Base-by-base conservation (phyloP, 495 filamentous ascomycete genomes). In the Aspergillus steynii region DNA sequence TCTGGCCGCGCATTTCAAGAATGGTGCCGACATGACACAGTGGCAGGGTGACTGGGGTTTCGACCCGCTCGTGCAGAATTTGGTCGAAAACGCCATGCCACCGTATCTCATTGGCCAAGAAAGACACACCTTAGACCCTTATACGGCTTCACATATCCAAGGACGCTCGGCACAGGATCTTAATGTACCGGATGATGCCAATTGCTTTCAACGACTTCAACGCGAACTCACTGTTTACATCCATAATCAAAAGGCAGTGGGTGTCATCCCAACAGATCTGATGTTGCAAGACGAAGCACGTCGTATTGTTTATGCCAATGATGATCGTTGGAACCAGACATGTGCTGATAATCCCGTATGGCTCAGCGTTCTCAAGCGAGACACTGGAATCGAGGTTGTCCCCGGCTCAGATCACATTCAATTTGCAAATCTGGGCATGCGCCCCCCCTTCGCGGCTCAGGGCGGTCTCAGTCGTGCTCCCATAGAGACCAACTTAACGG, bases 11-110 rank as follows among this genome's bases (percentile, higher is more conserved):
- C 88, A 92, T 72, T 92, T 90, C 78, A 89, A 88, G 71, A 84
- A 83, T 29, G 88, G 88, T 64, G 83, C 83, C 56, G 82, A 79
- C 70, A 92, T 92, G 88, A 82, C 80, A 47, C 85, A 90, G 71
- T 92, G 89, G 89, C 86, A 87, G 76, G 88, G 89, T 65, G 88
- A 89, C 70, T 91, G 89, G 88, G 89, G 89, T 75, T 91, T 92
- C 59, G 89, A 92, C 55, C 80, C 79, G 5, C 79, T 81, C 42
- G 84, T 92, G 55, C 79, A 87, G 61, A 80, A 84, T 65, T 79
- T 89, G 67, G 85, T 91, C 60, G 88, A 90, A 69, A 90, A 90
- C 68, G 86, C 86, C 37, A 88, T 90, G 61, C 88, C 88, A 0
- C 86, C 86, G 15, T 88, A 78, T 58, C 67, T 82, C 47, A 82